These are phyloP conservation scores for Oryza glumipatula DNA, from an alignment of 176 grass and related monocot species.

Conservation along the genomic window DNA sequence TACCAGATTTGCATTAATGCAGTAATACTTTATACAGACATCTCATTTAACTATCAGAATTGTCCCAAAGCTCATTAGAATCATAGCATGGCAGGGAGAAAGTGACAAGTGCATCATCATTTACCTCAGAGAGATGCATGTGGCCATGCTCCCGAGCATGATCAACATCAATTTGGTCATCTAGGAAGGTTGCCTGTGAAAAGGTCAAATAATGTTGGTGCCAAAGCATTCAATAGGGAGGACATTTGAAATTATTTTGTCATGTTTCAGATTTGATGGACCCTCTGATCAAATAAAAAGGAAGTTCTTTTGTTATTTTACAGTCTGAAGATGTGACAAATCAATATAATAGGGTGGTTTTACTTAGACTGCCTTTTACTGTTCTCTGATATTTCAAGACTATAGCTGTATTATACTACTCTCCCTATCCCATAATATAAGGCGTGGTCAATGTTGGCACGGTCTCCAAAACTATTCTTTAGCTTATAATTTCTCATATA, in stretches of 20 bases:
- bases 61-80: slow-evolving; percentile 22
- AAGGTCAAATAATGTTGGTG: slow-evolving; percentile 36
- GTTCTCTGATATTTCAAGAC: not conserved
- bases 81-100: slow-evolving; percentile 10
- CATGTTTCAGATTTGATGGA: slow-evolving; percentile 30
- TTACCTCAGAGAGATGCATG: slow-evolving; percentile 92
- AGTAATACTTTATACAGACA: slow-evolving; percentile 1
- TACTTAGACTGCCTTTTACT: slow-evolving; percentile 6
- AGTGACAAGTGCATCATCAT: slow-evolving; percentile 18
- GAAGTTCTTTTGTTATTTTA: slow-evolving; percentile 7
- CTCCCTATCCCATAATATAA: too few relatives aligned
- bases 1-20: slow-evolving; percentile 22
- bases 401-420: not conserved
- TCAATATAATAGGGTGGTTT: not conserved
- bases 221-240: slow-evolving; percentile 32
- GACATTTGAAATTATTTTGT: slow-evolving; percentile 17
- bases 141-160: slow-evolving; percentile 83
- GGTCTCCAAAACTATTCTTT: too few relatives aligned
- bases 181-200: slow-evolving; percentile 90
- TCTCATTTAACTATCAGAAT: slow-evolving; percentile 24
- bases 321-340: not conserved
- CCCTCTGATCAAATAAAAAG: slow-evolving; percentile 18
- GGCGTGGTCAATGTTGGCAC: too few relatives aligned
- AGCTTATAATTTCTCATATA: too few relatives aligned
- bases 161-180: slow-evolving; percentile 73